These are phyloP conservation scores for Evernia prunastri DNA, from an alignment of 495 filamentous ascomycete species.

Conservation along the genomic window DNA sequence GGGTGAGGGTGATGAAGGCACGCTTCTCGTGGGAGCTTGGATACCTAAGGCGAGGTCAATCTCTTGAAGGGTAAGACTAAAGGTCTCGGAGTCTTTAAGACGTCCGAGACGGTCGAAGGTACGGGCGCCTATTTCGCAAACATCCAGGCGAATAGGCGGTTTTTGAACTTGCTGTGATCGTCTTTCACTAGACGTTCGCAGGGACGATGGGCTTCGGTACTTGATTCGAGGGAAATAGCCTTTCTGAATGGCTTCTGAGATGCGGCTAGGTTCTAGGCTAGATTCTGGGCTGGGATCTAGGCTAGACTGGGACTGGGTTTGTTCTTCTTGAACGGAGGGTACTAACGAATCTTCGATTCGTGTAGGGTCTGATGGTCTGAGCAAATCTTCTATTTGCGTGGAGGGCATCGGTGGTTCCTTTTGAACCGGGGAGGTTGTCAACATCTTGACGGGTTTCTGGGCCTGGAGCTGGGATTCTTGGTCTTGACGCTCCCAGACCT, in stretches of 20 bases:
- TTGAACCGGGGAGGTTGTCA: background rate
- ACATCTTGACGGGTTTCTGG: background rate
- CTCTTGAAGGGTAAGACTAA: background rate
- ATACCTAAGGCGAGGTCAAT: background rate
- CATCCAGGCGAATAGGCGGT: background rate
- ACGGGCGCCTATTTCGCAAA: background rate
- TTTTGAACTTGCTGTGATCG: background rate
- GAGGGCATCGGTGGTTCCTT: background rate
- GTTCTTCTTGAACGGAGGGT: background rate
- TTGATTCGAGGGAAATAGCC: background rate
- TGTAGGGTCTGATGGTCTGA: background rate
- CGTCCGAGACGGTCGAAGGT: background rate
- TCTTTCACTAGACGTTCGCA: background rate
- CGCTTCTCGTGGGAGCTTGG: background rate
- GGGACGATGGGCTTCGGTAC: background rate
- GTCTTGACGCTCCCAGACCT: background rate
- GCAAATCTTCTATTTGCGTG: background rate
- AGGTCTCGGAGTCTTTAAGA: background rate
- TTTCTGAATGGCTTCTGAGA: background rate
- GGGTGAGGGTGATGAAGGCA: too few relatives aligned
- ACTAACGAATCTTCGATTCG: background rate
- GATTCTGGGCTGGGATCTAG: too few relatives aligned
- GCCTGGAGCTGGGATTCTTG: background rate
- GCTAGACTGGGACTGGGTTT: background rate
- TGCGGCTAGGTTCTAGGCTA: too few relatives aligned